Base-by-base conservation (phyloP, 2,329 filamentous ascomycete genomes). In the Pseudocercospora eumusae region DNA sequence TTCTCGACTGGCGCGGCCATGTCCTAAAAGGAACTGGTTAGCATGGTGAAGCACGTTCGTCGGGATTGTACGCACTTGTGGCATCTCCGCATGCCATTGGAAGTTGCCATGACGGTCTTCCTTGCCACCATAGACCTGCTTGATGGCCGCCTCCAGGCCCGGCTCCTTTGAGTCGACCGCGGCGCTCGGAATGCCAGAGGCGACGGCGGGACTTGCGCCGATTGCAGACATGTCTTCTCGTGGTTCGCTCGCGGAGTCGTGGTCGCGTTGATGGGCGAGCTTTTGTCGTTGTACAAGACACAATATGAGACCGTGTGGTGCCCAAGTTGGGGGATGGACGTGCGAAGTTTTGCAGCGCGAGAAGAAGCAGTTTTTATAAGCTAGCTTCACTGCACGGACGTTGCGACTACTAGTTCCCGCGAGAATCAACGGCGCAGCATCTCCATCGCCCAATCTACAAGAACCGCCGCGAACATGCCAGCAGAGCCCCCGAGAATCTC, bases 1-100 rank as follows among this genome's bases (percentile, higher is more conserved):
- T 87, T 85, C 69, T 89, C 86, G 4, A 82, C 84, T 0, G 84
- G 81, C 56, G 83, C 81, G 50, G 81, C 78, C 3, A 84, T 75
- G 64, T 85, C 81, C 53, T 82, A 8, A 25, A 15, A 25, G n/a
- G 15, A 18, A 4, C 2, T 15, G 47, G 15, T 52, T 9, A 52
- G 47, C 25, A 31, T 3, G 23, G 25, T 25, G 15, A 18, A 18
- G 47, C 23, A 6, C 20, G 3, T 47, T 3, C 8, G 21, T 4
- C 4, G 23, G 21, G n/a, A 25, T 8, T 28, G 15, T 15, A 2
- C 44, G 20, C 9, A 52, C 47, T 15, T 25, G 77, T 0, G 85
- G 25, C 10, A 60, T 44, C 52, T 55, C 42, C 7, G 27, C 15
- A 3, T 45, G 21, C 61, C 61, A 63, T 21, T 57, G 21, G 20